Percentiles rank a stretch among this genome's conserved stretches.
Evolutionary conservation across 768 basidiomycete species (phyloP).

Genomic region (Boletus pseudo-olivaceus): DNA sequence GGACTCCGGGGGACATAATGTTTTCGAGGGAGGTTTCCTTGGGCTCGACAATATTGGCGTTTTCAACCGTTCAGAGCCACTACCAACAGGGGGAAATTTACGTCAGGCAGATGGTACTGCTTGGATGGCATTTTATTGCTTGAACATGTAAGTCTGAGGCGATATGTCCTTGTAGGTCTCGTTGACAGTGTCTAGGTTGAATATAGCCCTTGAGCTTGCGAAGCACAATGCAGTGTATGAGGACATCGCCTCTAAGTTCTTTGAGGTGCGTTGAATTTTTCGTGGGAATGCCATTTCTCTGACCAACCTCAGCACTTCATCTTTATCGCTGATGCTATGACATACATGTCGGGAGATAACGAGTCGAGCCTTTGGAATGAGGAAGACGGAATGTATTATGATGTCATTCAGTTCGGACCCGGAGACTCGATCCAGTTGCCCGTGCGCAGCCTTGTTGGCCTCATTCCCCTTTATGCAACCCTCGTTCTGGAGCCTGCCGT

Average conservation of each 20-base stretch:
- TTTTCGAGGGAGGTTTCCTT: conserved; percentile 98
- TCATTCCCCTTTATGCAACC: conserved; percentile 95
- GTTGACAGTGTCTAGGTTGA: conserved; percentile 57
- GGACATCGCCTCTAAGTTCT: conserved; percentile 98
- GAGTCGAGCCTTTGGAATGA: conserved; percentile 92
- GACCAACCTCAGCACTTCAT: conserved; percentile 75
- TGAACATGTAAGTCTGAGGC: conserved; percentile 73
- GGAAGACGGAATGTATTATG: conserved; percentile 97
- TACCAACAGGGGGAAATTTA: conserved; percentile 90
- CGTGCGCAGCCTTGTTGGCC: conserved; percentile 91
- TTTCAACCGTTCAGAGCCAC: conserved; percentile 95
- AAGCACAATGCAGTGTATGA: conserved; percentile 98
- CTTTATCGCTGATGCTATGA: conserved; percentile 99
- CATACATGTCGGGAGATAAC: conserved; percentile 74
- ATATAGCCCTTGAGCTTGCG: conserved; percentile 94
- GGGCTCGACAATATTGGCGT: conserved; percentile 97
- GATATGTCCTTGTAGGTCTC: neutral
- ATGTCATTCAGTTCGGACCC: conserved; percentile 87
- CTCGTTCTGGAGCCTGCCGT: conserved; percentile 87
- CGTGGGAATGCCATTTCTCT: conserved; percentile 3
- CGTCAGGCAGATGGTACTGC: conserved; percentile 98
- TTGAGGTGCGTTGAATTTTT: conserved; percentile 52
- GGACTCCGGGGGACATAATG: conserved; percentile 90
- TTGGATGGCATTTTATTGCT: conserved; percentile 99
- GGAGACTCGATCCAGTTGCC: conserved; percentile 87